Conservation (phyloP, 73 alveolate genomes). For the Paramecium tetraurelia region DNA sequence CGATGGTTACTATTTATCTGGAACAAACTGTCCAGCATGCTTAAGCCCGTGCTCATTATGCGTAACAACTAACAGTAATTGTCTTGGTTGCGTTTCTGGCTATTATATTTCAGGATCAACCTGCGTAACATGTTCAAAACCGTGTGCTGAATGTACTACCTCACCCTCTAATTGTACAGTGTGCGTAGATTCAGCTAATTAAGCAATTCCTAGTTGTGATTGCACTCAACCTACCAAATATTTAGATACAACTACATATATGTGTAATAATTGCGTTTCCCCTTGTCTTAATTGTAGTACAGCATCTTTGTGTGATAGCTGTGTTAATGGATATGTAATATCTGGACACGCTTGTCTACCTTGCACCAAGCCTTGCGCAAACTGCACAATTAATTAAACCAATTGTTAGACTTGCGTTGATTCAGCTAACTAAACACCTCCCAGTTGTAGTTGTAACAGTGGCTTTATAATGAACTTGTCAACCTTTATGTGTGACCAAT, state of each 20-base stretch:
- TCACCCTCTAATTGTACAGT: not conserved
- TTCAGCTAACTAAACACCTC: not conserved
- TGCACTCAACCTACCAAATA: not conserved
- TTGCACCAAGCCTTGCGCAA: slow-evolving; percentile 32
- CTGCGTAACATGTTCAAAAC: not conserved
- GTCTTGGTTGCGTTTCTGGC: not conserved
- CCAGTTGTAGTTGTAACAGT: not conserved
- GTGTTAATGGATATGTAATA: not conserved
- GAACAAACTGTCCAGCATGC: not conserved
- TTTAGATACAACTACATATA: not conserved
- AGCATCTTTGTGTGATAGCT: not conserved
- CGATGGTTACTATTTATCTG: slow-evolving; percentile 4
- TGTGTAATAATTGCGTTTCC: not conserved
- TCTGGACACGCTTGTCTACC: not conserved
- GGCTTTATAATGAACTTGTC: not conserved
- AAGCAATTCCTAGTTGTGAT: not conserved
- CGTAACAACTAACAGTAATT: not conserved
- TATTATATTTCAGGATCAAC: not conserved
- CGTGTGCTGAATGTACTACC: not conserved
- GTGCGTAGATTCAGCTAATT: not conserved
- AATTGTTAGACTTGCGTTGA: not conserved
- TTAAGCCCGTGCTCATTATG: slow-evolving; percentile 15
- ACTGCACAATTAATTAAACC: not conserved
- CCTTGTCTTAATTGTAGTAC: not conserved
- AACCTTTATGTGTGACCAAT: not conserved